Conservation (phyloP, 164 flowering plant species). For the Magnolia changhungtana region DNA sequence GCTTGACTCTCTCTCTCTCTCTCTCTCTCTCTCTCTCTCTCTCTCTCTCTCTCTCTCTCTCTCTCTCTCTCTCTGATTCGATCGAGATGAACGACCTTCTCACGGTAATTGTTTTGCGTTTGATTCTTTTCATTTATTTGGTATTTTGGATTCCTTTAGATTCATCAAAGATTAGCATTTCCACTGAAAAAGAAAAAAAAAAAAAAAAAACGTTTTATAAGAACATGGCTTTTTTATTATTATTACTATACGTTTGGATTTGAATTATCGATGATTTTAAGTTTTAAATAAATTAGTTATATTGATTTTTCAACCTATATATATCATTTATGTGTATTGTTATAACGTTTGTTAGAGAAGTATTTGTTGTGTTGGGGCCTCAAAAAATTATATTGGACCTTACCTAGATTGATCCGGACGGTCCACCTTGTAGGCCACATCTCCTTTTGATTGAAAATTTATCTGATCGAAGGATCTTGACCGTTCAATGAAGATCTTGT, state of each 20-base stretch:
- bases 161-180: too few species aligned
- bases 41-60: too few species aligned
- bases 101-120: not conserved
- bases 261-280: not conserved
- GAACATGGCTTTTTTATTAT: too few species aligned
- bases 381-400: too few species aligned
- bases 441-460: not conserved
- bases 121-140: not conserved
- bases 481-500: not conserved
- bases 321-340: too few species aligned
- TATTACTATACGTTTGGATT: not conserved
- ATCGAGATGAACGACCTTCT: constrained; percentile 12
- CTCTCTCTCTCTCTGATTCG: too few species aligned
- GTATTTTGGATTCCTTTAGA: not conserved
- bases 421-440: too few species aligned
- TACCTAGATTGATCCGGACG: too few species aligned
- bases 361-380: too few species aligned
- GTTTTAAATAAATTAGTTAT: not conserved
- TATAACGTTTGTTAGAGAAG: too few species aligned
- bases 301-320: not conserved
- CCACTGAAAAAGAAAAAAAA: too few species aligned
- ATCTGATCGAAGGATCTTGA: not conserved
- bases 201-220: too few species aligned
- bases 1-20: not conserved
- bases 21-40: not conserved